Base-by-base conservation (phyloP, 2,329 filamentous ascomycete genomes). In the Aspergillus pseudoterreus region DNA sequence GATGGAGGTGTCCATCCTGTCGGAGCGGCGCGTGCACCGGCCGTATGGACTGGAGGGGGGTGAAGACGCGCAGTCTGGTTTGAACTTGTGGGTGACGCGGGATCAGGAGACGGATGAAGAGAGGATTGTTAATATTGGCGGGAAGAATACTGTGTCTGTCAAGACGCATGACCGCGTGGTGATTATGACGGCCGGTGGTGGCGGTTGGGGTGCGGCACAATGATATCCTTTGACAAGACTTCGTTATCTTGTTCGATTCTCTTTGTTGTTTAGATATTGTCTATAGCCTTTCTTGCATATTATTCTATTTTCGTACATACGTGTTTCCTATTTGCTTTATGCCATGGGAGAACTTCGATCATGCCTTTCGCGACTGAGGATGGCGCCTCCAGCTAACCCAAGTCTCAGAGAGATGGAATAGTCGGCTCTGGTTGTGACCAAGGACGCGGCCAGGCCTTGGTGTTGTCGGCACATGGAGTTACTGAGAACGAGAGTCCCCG, bases 41-140 rank as follows among this genome's bases (percentile, higher is more conserved):
- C 90, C 90, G 1, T 96, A 92, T 59, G 92, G 92, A 0, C 78
- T 96, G 53, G 85, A 84, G 19, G 92, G 92, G 0, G 92, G 92
- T 3, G 86, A 85, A 51, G 87, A 92, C 55, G 92, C 84, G 0
- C 73, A 83, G 60, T 86, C 87, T 46, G 92, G 92, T 0, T 74
- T 92, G 55, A 97, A 97, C 61, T 75, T 95, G 43, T 97, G 92
- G 92, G 85, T 95, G 30, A 78, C 89, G 6, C 86, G 82, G 54
- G 85, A 92, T 48, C 75, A 78, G 58, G 83, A 82, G 68, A 73
- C 60, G 39, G 73, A 71, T 1, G 72, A 76, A 54, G 76, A 77
- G 52, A 71, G 80, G 41, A 73, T 73, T 45, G 78, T 85, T 54
- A 84, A 82, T 53, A 69, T 86, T 17, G 82, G 82, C 0, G 82